phyloP scores from a whole-genome alignment of 169 alveolate genomes.

The Plasmodium inui region DNA sequence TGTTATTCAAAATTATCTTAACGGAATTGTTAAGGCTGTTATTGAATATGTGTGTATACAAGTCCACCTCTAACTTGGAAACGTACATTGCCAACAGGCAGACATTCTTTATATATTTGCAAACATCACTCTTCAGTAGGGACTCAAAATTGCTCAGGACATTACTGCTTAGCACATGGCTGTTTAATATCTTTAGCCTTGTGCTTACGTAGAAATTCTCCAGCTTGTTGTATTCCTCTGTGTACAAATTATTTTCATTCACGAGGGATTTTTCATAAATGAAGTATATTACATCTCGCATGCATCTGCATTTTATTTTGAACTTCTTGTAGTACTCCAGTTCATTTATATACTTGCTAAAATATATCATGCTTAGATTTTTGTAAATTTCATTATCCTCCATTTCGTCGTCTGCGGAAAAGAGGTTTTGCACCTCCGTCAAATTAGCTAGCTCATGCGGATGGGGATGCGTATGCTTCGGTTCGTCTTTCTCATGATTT shows the following conservation, averaged over 20 bases:
- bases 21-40: constrained; percentile 33
- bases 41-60: constrained; percentile 34
- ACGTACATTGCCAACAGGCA: constrained; percentile 65
- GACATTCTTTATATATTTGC: constrained; percentile 56
- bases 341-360: constrained; percentile 52
- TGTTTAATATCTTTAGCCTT: constrained; percentile 69
- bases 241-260: constrained; percentile 47
- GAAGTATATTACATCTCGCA: constrained; percentile 39
- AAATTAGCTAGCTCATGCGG: not conserved
- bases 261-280: constrained; percentile 31
- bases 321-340: constrained; percentile 61
- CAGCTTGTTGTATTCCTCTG: constrained; percentile 37
- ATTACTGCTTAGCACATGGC: constrained; percentile 49
- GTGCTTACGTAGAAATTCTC: constrained; percentile 61
- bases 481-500: not conserved
- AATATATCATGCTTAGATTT: constrained; percentile 59
- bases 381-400: constrained; percentile 24
- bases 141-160: constrained; percentile 25
- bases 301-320: constrained; percentile 51
- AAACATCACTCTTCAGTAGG: constrained; percentile 23
- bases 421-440: not conserved
- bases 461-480: too few relatives aligned
- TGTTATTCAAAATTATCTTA: constrained; percentile 33
- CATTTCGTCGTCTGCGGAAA: not conserved
- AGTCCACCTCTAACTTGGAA: constrained; percentile 59